Conservation (phyloP, 2,329 filamentous ascomycete species). For the Botrytis porri region DNA sequence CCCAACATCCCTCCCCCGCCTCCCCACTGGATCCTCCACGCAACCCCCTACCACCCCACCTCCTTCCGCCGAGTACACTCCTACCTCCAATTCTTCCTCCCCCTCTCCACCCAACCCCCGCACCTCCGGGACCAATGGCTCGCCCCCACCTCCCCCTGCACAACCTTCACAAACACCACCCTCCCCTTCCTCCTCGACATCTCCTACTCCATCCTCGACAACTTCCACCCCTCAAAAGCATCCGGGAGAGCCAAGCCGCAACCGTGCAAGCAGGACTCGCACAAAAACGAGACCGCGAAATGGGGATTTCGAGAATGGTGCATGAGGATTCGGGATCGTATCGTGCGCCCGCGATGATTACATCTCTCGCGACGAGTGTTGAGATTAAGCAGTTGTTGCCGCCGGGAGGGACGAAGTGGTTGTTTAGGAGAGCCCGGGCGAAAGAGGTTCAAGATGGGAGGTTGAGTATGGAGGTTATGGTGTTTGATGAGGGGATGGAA, state of each 20-base stretch:
- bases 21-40: neutral
- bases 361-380: neutral
- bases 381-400: neutral
- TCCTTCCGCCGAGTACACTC: neutral
- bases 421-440: neutral
- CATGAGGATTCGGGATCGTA: neutral
- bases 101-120: neutral
- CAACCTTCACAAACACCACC: neutral
- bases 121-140: neutral
- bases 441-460: conserved; percentile 6
- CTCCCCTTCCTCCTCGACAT: neutral
- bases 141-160: neutral
- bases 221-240: neutral
- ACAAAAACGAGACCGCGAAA: neutral
- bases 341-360: neutral
- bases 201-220: neutral
- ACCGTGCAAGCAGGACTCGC: neutral
- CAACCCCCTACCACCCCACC: neutral
- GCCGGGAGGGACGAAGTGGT: neutral
- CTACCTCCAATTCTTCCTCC: neutral
- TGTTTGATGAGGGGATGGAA: conserved; percentile 3
- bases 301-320: neutral
- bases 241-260: neutral
- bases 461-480: conserved; percentile 3
- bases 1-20: neutral